These are phyloP conservation scores for Malassezia nana DNA, from an alignment of 1,284 basidiomycete species.

Conservation along the genomic window DNA sequence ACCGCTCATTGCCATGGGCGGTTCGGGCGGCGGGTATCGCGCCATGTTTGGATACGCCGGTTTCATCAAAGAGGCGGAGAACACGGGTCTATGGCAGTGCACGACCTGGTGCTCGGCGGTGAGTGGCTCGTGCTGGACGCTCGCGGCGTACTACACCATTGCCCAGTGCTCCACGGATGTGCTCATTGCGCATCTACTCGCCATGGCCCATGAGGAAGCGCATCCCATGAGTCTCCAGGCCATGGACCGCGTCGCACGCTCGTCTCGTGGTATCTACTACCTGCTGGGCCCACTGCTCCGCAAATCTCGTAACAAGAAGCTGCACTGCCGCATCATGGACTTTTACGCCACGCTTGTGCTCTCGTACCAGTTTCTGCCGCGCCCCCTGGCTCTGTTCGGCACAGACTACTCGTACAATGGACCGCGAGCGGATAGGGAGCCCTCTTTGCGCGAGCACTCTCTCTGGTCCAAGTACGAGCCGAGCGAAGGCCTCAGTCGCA, in stretches of 20 bases:
- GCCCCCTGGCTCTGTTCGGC: conserved; percentile 17
- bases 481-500: conserved; percentile 28
- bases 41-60: conserved; percentile 41
- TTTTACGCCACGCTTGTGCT: conserved; percentile 41
- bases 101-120: conserved; percentile 43
- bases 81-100: conserved; percentile 38
- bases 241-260: conserved; percentile 35
- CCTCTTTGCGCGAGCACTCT: conserved; percentile 1
- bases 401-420: conserved; percentile 18
- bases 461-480: conserved; percentile 19
- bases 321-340: conserved; percentile 43
- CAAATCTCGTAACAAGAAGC: conserved; percentile 31
- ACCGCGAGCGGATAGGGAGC: neutral
- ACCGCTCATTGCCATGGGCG: conserved; percentile 44
- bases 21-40: conserved; percentile 48
- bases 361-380: conserved; percentile 32
- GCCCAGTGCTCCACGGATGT: conserved; percentile 25
- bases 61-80: conserved; percentile 34
- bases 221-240: conserved; percentile 42
- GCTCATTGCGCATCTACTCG: conserved; percentile 29
- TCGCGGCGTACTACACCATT: conserved; percentile 36
- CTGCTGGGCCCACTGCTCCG: conserved; percentile 36
- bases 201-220: conserved; percentile 31
- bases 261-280: conserved; percentile 36
- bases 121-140: conserved; percentile 47